Evolutionary conservation across 2,329 filamentous ascomycete species (phyloP).

Genomic region (Trichoderma lentiforme): DNA sequence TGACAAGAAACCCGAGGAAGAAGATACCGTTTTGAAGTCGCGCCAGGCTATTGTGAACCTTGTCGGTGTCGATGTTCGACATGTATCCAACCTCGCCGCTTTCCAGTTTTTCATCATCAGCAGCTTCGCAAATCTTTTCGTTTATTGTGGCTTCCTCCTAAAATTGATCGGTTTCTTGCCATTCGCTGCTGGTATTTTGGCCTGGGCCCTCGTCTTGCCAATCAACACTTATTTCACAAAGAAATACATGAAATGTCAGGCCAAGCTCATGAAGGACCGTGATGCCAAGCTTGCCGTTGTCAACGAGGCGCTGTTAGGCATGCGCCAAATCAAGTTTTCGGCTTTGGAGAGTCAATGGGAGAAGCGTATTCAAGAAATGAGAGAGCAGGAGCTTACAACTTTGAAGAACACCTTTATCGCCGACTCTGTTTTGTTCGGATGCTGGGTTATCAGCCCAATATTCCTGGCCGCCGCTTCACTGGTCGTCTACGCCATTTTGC

Average conservation of each 20-base stretch:
- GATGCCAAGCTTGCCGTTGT: conserved; percentile 74
- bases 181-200: conserved; percentile 61
- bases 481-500: conserved; percentile 61
- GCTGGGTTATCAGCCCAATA: conserved; percentile 72
- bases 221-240: conserved; percentile 66
- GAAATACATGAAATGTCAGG: conserved; percentile 62
- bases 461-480: conserved; percentile 69
- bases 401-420: conserved; percentile 65
- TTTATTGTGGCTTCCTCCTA: conserved; percentile 65
- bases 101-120: conserved; percentile 64
- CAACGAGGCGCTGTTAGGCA: conserved; percentile 73
- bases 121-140: conserved; percentile 58
- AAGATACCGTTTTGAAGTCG: conserved; percentile 48
- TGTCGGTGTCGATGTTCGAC: conserved; percentile 70
- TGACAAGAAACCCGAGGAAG: conserved; percentile 48
- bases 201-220: conserved; percentile 63
- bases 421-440: conserved; percentile 61
- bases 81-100: conserved; percentile 65
- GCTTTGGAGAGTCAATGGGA: conserved; percentile 75
- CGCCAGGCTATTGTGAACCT: conserved; percentile 73
- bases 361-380: conserved; percentile 58
- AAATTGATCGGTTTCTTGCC: conserved; percentile 69
- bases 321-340: conserved; percentile 82
- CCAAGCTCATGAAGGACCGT: conserved; percentile 69
- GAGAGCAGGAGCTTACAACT: conserved; percentile 63